Percentiles rank a stretch among this genome's conserved stretches.
Conservation (phyloP, 208 protist species). For the Crithidia bombi region DNA sequence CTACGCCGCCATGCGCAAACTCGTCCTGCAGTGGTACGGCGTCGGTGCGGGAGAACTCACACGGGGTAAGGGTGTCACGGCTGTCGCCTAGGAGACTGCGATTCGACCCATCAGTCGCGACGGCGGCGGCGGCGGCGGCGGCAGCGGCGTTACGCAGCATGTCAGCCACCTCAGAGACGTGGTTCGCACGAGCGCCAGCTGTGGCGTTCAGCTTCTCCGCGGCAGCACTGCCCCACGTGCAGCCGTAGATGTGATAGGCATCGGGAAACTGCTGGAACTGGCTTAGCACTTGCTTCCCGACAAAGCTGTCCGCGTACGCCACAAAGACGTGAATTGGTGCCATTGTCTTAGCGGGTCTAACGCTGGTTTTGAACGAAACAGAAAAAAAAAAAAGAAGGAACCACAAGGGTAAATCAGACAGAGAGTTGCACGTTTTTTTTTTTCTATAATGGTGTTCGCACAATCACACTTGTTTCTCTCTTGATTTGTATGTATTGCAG, state of each 20-base stretch:
- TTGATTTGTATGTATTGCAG: too few relatives aligned
- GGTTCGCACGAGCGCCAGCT: slow-evolving; percentile 7
- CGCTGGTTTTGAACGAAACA: background rate
- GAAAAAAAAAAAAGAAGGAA: too few relatives aligned
- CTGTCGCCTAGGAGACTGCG: slow-evolving; percentile 11
- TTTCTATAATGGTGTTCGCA: too few relatives aligned
- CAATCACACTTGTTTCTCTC: too few relatives aligned
- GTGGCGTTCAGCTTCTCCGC: slow-evolving; percentile 40
- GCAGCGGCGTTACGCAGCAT: background rate
- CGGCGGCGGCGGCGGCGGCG: background rate
- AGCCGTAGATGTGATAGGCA: slow-evolving; percentile 72
- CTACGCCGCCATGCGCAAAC: background rate
- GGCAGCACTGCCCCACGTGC: slow-evolving; percentile 68
- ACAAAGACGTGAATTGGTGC: slow-evolving; percentile 62
- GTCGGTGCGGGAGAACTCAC: slow-evolving; percentile 6
- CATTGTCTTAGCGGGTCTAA: background rate
- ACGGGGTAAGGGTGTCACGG: slow-evolving; percentile 16
- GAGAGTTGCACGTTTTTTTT: too few relatives aligned
- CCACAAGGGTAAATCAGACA: too few relatives aligned
- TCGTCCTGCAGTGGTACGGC: slow-evolving; percentile 4
- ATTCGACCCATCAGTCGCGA: background rate
- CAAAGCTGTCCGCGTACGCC: slow-evolving; percentile 83
- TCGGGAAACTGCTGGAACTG: slow-evolving; percentile 60
- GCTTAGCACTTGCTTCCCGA: slow-evolving; percentile 59
- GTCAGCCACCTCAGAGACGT: background rate